A percentile compares a stretch with the other conserved stretches of the same genome.
phyloP scores from a whole-genome alignment of 2,329 filamentous ascomycete species.

The Dryadomyces quercus-mongolicae region DNA sequence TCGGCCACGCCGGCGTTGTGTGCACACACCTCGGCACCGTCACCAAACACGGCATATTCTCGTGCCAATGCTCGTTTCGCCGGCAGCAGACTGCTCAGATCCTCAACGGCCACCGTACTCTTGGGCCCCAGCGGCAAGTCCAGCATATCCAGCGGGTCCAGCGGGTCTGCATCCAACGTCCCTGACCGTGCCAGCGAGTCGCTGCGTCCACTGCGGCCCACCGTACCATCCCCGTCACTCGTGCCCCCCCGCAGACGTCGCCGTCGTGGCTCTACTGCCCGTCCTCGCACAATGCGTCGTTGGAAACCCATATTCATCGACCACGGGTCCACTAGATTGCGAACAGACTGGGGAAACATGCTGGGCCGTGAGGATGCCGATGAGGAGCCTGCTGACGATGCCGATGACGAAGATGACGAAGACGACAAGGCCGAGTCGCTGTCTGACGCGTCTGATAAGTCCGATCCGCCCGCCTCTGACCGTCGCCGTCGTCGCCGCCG shows the following conservation, averaged over 20 bases:
- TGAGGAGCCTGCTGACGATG: not conserved
- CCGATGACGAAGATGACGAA: constrained; percentile 28
- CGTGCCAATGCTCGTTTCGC: constrained; percentile 65
- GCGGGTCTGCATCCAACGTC: constrained; percentile 4
- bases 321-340: constrained; percentile 10
- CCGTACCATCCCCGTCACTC: constrained; percentile 13
- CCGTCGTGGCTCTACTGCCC: constrained; percentile 28
- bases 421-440: constrained; percentile 21
- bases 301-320: constrained; percentile 27
- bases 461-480: constrained; percentile 31
- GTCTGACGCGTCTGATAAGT: constrained; percentile 28
- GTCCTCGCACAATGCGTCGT: constrained; percentile 46
- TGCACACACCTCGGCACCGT: constrained; percentile 66
- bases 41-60: constrained; percentile 74
- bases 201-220: constrained; percentile 12
- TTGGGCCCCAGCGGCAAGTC: constrained; percentile 29
- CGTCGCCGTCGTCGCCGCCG: not conserved
- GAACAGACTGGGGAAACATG: not conserved
- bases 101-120: constrained; percentile 63
- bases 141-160: not conserved
- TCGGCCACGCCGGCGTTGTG: constrained; percentile 73
- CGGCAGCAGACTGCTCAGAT: constrained; percentile 60
- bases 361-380: not conserved
- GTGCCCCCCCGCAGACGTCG: not conserved
- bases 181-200: constrained; percentile 5